Evolutionary conservation across 2,329 filamentous ascomycete species (phyloP).

Genomic region (Pseudogymnoascus sp.): DNA sequence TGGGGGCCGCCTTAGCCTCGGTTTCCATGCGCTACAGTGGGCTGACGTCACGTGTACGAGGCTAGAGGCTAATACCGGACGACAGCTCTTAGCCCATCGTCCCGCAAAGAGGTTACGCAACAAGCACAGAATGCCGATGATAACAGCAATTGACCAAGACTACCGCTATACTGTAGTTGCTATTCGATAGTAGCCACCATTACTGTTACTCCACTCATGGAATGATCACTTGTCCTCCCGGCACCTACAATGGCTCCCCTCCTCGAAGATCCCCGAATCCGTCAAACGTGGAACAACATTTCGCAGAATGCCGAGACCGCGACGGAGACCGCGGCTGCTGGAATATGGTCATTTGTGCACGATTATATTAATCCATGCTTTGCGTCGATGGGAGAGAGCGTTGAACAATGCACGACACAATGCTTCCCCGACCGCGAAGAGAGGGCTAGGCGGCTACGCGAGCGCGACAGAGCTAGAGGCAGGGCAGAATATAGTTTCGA

Average conservation of each 20-base stretch:
- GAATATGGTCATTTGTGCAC: constrained; percentile 83
- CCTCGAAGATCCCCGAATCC: constrained; percentile 76
- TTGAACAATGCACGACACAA: constrained; percentile 66
- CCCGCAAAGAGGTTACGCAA: neutral
- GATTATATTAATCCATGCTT: constrained; percentile 80
- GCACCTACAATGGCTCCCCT: constrained; percentile 32
- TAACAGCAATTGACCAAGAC: constrained; percentile 1
- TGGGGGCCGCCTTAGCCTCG: neutral
- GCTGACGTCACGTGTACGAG: constrained; percentile 3
- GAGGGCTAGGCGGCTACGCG: constrained; percentile 58
- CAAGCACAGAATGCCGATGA: constrained; percentile 4
- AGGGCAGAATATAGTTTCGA: constrained; percentile 83
- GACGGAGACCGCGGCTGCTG: constrained; percentile 84
- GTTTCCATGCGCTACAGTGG: neutral
- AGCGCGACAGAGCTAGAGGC: constrained; percentile 52
- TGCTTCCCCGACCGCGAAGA: constrained; percentile 69
- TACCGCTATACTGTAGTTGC: neutral
- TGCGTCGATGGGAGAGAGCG: constrained; percentile 53
- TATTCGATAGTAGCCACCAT: neutral
- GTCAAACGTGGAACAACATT: constrained; percentile 89
- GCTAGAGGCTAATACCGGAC: neutral
- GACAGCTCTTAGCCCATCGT: neutral
- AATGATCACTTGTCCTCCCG: neutral
- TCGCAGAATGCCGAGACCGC: constrained; percentile 83
- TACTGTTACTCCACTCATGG: neutral